Conservation (phyloP, 805 yeast genomes). For the Starmerella apis region DNA sequence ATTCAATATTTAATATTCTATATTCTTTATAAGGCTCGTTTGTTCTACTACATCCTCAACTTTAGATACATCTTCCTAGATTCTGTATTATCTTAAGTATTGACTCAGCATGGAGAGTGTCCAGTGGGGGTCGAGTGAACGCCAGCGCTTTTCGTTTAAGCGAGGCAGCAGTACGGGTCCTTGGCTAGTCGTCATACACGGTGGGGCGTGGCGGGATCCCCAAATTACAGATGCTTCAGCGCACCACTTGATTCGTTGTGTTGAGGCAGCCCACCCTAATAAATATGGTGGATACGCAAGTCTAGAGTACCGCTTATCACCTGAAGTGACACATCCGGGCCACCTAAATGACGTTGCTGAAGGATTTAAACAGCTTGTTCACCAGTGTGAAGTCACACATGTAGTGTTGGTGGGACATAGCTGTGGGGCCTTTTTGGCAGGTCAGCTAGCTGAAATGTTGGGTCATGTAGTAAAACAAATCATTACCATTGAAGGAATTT, state of each 20-base stretch:
- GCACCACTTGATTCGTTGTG: slow-evolving; percentile 27
- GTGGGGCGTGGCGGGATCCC: slow-evolving; percentile 83
- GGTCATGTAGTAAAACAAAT: slow-evolving; percentile 2
- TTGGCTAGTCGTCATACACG: slow-evolving; percentile 57
- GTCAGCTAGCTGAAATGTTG: slow-evolving; percentile 34
- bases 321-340: slow-evolving; percentile 49
- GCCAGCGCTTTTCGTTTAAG: slow-evolving; percentile 4
- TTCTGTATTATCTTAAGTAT: too few relatives aligned
- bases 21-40: too few relatives aligned
- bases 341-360: slow-evolving; percentile 47
- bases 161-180: neutral
- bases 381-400: slow-evolving; percentile 26
- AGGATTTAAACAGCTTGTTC: slow-evolving; percentile 33
- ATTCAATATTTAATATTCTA: too few relatives aligned
- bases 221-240: slow-evolving; percentile 51
- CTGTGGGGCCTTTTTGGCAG: slow-evolving; percentile 61
- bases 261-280: slow-evolving; percentile 26
- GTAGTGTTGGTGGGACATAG: slow-evolving; percentile 57
- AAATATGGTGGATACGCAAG: slow-evolving; percentile 31
- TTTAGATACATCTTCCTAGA: too few relatives aligned
- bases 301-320: slow-evolving; percentile 58
- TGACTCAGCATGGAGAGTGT: slow-evolving; percentile 4
- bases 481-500: slow-evolving; percentile 55
- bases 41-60: too few relatives aligned
- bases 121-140: slow-evolving; percentile 7